Evolutionary conservation across 2,329 filamentous ascomycete species (phyloP).

Genomic region (Hyphodiscus sp.): DNA sequence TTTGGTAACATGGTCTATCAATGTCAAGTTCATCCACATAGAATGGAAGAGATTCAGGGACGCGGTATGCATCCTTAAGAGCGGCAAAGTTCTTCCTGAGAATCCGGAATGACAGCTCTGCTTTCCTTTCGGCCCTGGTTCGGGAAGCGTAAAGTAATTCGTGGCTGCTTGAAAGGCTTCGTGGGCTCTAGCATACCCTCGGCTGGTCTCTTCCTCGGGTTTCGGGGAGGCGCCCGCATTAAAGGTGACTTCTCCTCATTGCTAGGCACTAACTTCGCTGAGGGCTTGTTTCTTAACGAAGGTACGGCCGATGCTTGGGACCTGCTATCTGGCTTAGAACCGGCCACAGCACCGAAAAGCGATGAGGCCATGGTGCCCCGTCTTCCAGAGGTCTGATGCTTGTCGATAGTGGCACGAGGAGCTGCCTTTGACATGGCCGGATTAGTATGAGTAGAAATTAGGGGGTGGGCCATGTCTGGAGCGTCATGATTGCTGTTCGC

Average conservation of each 20-base stretch:
- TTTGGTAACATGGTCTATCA: no score
- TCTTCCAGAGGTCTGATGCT: neutral
- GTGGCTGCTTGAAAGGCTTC: slow-evolving; percentile 4
- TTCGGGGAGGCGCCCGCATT: slow-evolving; percentile 1
- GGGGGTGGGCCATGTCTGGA: neutral
- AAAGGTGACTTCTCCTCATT: neutral
- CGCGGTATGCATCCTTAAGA: neutral
- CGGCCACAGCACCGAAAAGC: neutral
- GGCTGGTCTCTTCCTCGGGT: slow-evolving; percentile 7
- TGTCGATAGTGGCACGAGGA: neutral
- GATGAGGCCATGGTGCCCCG: neutral
- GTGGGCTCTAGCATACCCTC: neutral
- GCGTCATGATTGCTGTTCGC: neutral
- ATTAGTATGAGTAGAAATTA: neutral
- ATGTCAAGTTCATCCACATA: no score
- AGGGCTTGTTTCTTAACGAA: neutral
- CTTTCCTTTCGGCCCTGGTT: neutral
- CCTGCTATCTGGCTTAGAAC: neutral
- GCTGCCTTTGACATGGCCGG: neutral
- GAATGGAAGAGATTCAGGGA: neutral
- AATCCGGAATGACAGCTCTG: slow-evolving; percentile 6
- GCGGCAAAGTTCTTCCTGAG: slow-evolving; percentile 1
- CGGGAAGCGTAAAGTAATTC: neutral
- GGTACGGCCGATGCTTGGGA: neutral
- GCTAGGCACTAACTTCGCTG: neutral